Evolutionary conservation across 352 stramenopile species (phyloP), one percentile per base, ranked within the genome.

Genomic region (Globisporangium spiculum): DNA sequence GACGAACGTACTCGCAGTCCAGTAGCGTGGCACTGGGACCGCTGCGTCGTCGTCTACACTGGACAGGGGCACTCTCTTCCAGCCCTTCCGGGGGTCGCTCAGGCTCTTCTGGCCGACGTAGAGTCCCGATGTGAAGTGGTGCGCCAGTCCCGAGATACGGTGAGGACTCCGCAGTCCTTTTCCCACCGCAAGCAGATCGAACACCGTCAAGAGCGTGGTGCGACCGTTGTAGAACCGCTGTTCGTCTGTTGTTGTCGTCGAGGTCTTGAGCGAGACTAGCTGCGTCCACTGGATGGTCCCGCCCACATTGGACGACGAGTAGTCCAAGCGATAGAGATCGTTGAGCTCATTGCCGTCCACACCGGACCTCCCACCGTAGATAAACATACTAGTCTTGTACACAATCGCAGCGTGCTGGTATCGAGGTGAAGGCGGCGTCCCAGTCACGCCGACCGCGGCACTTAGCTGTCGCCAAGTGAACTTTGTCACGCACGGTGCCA

Each of bases 261-360:
- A 22, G 1, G 68, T 64, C 1, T 55, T 73, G 4, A 76, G 14
- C 3, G 78, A 61, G 30, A 71, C 26, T 14, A 92, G 71, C 50
- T 79, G 76, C 9, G 73, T 86, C 81, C 84, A 92, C 52, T 62
- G 61, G 53, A 77, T 64, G 38, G 64, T 20, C 50, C 70, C 59
- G 38, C 67, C 62, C 3, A 52, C 74, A 0, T 32, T 32, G 4
- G 75, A 57, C 0, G 68, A 50, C 2, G 66, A 73, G 48, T 92
- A 93, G 65, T 93, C 82, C 52, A 93, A 62, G 3, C 85, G 80
- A 61, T 86, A 86, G 5, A 93, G 60, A 67, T 93, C 85, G 6
- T 69, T 75, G 24, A 89, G 48, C 12, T 75, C 69, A 46, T 72
- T 60, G 0, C 73, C 68, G n/a, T 74, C 75, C 1, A n/a, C 46